Base-by-base conservation (phyloP, 495 filamentous ascomycete genomes). In the Tuber melanosporum region DNA sequence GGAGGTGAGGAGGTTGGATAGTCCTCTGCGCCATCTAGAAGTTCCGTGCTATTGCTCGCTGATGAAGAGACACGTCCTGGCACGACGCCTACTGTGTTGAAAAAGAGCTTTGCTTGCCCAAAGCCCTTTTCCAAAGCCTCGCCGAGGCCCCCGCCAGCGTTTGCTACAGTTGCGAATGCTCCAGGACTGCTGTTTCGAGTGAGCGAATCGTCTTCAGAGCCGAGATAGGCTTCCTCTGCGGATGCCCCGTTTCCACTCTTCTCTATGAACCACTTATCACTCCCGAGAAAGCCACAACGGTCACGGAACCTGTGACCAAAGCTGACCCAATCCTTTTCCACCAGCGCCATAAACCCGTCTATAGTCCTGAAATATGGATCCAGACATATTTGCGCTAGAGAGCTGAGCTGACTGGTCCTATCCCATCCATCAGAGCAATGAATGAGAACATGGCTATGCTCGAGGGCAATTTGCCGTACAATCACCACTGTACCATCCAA, bases 391-490 rank as follows among this genome's bases (percentile, higher is more conserved):
- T 99, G 94, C 77, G 93, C 91, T 70, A 99, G 85, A n/a, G 94
- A 93, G 83, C 95, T 95, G 42, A 99, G 88, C 85, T 99, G 95
- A 82, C 93, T 93, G 17, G 95, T 99, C 44, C 95, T 91, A 83
- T 99, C 95, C 95, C 95, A 99, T 32, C 95, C 95, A 85, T 99
- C 95, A 3, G 95, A 98, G 83, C 95, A 99, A 83, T 99, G 95
- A 49, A 99, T 97, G 69, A 99, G 87, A 15, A 96, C 95, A 84
- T 99, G 94, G 17, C 93, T 95, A 81, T 97, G 95, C 74, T 92
- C 91, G 44, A 98, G 90, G 42, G 93, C 95, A 72, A 99, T 91
- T 81, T 97, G 93, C 49, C 93, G 89, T 39, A 95, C 91, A 76
- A 99, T 97, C 73, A 96, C 85, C 49, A 89, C 88, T 22, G 93